A percentile compares a stretch with the other conserved stretches of the same genome.
phyloP scores from a whole-genome alignment of 2,329 filamentous ascomycete species.

The Calonectria hongkongensis region DNA sequence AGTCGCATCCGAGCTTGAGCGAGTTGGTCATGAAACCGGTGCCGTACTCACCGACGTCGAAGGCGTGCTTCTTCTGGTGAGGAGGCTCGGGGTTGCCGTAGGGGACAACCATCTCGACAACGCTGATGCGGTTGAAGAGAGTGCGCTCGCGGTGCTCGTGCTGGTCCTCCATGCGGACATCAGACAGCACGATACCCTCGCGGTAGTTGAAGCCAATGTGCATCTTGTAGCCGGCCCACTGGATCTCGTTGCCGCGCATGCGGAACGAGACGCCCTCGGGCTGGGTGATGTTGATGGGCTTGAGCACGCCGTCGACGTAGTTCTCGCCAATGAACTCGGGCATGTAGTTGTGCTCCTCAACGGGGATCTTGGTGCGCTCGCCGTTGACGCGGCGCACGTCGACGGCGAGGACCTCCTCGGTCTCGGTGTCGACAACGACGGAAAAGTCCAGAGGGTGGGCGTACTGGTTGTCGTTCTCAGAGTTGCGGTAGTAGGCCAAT shows the following conservation, averaged over 20 bases:
- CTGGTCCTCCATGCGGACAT: conserved; percentile 78
- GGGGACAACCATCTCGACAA: conserved; percentile 83
- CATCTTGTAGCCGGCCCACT: conserved; percentile 82
- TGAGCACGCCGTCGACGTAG: conserved; percentile 60
- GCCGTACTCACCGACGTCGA: conserved; percentile 88
- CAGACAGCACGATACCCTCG: conserved; percentile 82
- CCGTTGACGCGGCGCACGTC: conserved; percentile 65
- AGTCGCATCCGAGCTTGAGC: conserved; percentile 86
- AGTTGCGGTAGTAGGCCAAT: conserved; percentile 86
- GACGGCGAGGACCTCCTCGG: conserved; percentile 69
- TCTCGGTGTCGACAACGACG: conserved; percentile 65
- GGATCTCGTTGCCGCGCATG: conserved; percentile 69
- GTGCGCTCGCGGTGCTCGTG: conserved; percentile 67
- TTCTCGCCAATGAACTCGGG: conserved; percentile 59
- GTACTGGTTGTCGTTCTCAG: conserved; percentile 80
- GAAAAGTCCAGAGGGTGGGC: conserved; percentile 74
- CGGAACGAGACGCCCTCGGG: conserved; percentile 65
- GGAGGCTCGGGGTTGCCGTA: conserved; percentile 88
- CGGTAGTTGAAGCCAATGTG: conserved; percentile 83
- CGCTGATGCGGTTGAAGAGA: conserved; percentile 79
- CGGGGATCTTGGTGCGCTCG: conserved; percentile 66
- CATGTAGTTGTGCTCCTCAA: conserved; percentile 62
- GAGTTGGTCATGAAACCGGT: conserved; percentile 91
- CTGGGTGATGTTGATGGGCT: conserved; percentile 63
- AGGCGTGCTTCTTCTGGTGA: conserved; percentile 88